Evolutionary conservation across 1,139 yeast genomes (phyloP).

Genomic region (Yamadazyma triangularis): DNA sequence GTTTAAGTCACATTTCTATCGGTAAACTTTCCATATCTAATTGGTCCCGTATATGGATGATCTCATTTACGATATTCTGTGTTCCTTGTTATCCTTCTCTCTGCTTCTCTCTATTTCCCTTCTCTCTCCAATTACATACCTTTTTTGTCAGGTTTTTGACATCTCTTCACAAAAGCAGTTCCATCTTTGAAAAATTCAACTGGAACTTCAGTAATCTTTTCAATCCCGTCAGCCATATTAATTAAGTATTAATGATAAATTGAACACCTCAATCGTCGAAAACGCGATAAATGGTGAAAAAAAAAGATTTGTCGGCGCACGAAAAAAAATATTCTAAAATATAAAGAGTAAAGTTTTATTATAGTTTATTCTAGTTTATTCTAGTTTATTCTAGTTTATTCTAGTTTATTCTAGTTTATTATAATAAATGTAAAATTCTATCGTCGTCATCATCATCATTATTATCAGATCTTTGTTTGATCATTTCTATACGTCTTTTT

Average conservation of each 20-base stretch:
- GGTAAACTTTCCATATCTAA: too few relatives aligned
- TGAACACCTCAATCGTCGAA: slow-evolving; percentile 1
- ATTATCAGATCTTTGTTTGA: slow-evolving; percentile 19
- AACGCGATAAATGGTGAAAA: slow-evolving; percentile 1
- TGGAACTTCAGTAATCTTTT: slow-evolving; percentile 85
- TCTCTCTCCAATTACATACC: slow-evolving; percentile 52
- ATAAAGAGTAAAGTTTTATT: too few relatives aligned
- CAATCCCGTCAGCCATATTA: slow-evolving; percentile 62
- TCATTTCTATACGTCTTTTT: slow-evolving; percentile 25
- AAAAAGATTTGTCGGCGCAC: too few relatives aligned
- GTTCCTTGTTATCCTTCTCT: too few relatives aligned
- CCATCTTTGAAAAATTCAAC: slow-evolving; percentile 91
- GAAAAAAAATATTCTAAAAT: too few relatives aligned
- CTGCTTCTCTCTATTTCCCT: not conserved
- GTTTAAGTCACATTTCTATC: too few relatives aligned
- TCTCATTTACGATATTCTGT: too few relatives aligned
- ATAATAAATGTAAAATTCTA: slow-evolving; percentile 30
- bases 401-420: slow-evolving; percentile 4
- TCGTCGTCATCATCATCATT: slow-evolving; percentile 34
- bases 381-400: too few relatives aligned
- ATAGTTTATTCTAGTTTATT: too few relatives aligned
- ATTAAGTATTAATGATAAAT: too few relatives aligned
- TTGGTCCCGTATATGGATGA: too few relatives aligned
- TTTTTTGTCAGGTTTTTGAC: slow-evolving; percentile 88
- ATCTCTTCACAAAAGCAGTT: slow-evolving; percentile 78